These are phyloP conservation scores for Aspergillus campestris DNA, from an alignment of 495 filamentous ascomycete species.

Conservation along the genomic window DNA sequence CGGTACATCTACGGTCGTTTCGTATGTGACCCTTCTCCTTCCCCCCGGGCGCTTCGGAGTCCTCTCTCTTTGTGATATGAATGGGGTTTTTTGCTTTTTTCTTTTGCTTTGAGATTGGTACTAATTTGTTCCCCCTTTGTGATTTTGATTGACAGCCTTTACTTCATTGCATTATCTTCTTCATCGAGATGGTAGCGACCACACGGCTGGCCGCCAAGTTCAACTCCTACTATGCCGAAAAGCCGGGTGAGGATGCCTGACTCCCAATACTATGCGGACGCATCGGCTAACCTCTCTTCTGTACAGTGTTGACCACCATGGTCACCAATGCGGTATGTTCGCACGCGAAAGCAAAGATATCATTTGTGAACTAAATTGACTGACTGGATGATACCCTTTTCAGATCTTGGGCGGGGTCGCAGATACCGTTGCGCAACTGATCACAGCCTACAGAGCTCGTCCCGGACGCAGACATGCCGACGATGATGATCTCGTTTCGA, in stretches of 20 bases:
- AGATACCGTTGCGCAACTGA: constrained; percentile 89
- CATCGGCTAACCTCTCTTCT: constrained; percentile 16
- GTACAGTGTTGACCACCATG: constrained; percentile 89
- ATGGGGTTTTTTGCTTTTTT: neutral
- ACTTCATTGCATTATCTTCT: constrained; percentile 73
- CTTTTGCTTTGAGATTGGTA: neutral
- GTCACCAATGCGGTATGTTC: constrained; percentile 80
- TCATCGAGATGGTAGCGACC: constrained; percentile 81
- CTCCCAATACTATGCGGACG: neutral
- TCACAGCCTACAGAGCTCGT: constrained; percentile 72
- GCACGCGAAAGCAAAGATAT: neutral
- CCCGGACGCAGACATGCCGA: constrained; percentile 51
- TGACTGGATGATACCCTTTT: constrained; percentile 8
- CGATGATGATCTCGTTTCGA: constrained; percentile 65
- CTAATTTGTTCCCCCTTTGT: constrained; percentile 1
- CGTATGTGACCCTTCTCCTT: constrained; percentile 43
- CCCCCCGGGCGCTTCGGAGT: neutral
- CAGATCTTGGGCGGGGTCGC: constrained; percentile 82
- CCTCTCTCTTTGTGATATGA: neutral
- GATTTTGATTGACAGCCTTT: constrained; percentile 55
- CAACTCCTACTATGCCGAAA: constrained; percentile 83
- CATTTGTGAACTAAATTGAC: neutral
- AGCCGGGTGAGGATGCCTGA: constrained; percentile 53
- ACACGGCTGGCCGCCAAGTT: constrained; percentile 77
- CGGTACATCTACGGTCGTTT: constrained; percentile 74